Evolutionary conservation across 1,284 basidiomycete genomes (phyloP).

Genomic region (Melanopsichium pennsylvanicum): DNA sequence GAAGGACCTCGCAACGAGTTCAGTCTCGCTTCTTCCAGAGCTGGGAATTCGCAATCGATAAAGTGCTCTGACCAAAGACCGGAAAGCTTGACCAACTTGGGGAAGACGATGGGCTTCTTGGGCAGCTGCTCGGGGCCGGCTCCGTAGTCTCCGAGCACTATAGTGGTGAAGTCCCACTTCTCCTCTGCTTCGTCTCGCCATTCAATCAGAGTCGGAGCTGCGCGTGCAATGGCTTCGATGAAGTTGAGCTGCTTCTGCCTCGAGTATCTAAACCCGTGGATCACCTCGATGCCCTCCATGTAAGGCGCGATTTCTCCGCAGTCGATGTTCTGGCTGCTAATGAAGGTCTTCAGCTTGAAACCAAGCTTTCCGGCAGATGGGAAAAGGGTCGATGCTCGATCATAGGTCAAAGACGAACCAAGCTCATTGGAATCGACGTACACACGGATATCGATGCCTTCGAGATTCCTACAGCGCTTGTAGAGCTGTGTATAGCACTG

Average conservation of each 20-base stretch:
- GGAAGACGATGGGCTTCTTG: slow-evolving; percentile 5
- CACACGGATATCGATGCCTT: slow-evolving; percentile 6
- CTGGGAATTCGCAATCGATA: slow-evolving; percentile 10
- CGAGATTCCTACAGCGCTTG: slow-evolving; percentile 1
- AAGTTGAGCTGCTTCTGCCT: slow-evolving; percentile 17
- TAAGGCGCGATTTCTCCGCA: slow-evolving; percentile 9
- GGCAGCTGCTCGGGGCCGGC: background rate
- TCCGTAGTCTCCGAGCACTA: slow-evolving; percentile 5
- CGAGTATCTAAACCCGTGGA: background rate
- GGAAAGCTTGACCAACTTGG: slow-evolving; percentile 4
- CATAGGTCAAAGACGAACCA: background rate
- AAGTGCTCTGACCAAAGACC: slow-evolving; percentile 12
- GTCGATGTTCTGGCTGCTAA: background rate
- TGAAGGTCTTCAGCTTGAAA: slow-evolving; percentile 10
- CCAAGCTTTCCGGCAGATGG: background rate
- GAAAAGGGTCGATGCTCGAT: slow-evolving; percentile 5
- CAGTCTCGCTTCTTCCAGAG: slow-evolving; percentile 3
- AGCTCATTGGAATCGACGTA: background rate
- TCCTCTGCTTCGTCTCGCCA: slow-evolving; percentile 4
- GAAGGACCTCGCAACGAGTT: slow-evolving; percentile 3
- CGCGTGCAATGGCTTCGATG: slow-evolving; percentile 1
- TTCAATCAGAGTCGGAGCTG: slow-evolving; percentile 5
- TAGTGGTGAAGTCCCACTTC: background rate
- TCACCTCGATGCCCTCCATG: slow-evolving; percentile 5
- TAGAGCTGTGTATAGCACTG: slow-evolving; percentile 11